A percentile compares a stretch with the other conserved stretches of the same genome.
Evolutionary conservation across 2,329 filamentous ascomycete species (phyloP).

Genomic region (Phyllosticta citriasiana): DNA sequence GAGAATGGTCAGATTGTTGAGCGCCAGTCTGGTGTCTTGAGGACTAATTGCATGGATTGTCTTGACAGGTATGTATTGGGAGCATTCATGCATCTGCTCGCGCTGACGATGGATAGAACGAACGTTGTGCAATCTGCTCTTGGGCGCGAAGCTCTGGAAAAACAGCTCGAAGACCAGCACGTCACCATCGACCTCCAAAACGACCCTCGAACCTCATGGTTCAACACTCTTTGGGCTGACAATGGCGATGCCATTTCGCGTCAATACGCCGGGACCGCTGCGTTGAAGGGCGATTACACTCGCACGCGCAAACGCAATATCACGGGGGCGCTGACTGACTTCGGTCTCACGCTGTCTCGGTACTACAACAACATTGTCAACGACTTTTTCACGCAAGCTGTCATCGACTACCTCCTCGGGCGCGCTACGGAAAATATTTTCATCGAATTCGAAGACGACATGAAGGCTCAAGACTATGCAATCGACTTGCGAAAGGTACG

Average conservation of each 20-base stretch:
- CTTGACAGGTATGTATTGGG: slow-evolving; percentile 45
- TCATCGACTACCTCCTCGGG: slow-evolving; percentile 87
- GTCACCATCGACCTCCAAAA: slow-evolving; percentile 64
- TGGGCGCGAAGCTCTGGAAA: slow-evolving; percentile 70
- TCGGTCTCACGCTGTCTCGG: slow-evolving; percentile 75
- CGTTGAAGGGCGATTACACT: slow-evolving; percentile 94
- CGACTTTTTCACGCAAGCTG: slow-evolving; percentile 92
- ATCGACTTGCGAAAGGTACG: slow-evolving; percentile 77
- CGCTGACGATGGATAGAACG: slow-evolving; percentile 44
- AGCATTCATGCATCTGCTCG: neutral
- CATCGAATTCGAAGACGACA: slow-evolving; percentile 85
- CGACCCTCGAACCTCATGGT: slow-evolving; percentile 80
- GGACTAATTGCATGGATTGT: slow-evolving; percentile 98
- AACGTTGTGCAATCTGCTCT: slow-evolving; percentile 94
- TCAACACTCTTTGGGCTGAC: slow-evolving; percentile 94
- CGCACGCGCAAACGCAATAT: slow-evolving; percentile 84
- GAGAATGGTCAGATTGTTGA: slow-evolving; percentile 32
- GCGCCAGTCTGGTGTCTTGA: slow-evolving; percentile 64
- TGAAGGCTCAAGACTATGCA: slow-evolving; percentile 87
- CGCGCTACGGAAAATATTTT: slow-evolving; percentile 79
- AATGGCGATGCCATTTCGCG: slow-evolving; percentile 94
- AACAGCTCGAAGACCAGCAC: slow-evolving; percentile 65
- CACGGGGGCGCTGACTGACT: slow-evolving; percentile 80
- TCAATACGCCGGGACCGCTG: slow-evolving; percentile 91
- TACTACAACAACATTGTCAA: slow-evolving; percentile 86